Percentiles rank a stretch among this genome's conserved stretches.
Evolutionary conservation across 2,329 filamentous ascomycete species (phyloP).

Genomic region (Sclerotinia trifoliorum): DNA sequence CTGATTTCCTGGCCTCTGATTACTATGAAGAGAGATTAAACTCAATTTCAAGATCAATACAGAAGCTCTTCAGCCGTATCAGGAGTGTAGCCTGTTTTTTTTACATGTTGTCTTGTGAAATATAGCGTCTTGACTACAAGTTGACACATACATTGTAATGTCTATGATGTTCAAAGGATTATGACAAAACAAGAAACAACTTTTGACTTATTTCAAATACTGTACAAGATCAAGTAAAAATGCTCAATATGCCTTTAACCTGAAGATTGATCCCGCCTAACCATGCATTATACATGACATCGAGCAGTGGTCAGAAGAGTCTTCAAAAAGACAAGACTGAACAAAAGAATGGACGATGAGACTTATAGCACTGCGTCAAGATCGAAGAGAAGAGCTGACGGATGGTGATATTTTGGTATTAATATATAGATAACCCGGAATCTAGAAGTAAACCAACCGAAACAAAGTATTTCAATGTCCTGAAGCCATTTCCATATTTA

Average conservation of each 20-base stretch:
- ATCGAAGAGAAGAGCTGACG: no score
- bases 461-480: no score
- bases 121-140: background rate
- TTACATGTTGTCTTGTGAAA: background rate
- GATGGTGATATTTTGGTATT: no score
- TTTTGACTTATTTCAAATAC: background rate
- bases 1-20: background rate
- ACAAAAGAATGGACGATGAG: background rate
- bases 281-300: background rate
- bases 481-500: no score
- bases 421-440: no score
- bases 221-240: background rate
- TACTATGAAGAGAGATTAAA: background rate
- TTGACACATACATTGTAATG: background rate
- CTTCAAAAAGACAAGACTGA: background rate
- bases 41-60: background rate
- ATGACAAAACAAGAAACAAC: background rate
- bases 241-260: background rate
- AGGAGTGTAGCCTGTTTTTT: background rate
- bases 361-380: background rate
- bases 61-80: background rate
- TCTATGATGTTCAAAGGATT: background rate
- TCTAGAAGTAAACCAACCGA: no score
- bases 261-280: background rate
- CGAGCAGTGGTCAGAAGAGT: background rate